A percentile compares a stretch with the other conserved stretches of the same genome.
Evolutionary conservation across 2,329 filamentous ascomycete genomes (phyloP).

Genomic region (Gnomoniopsis smithogilvyi): DNA sequence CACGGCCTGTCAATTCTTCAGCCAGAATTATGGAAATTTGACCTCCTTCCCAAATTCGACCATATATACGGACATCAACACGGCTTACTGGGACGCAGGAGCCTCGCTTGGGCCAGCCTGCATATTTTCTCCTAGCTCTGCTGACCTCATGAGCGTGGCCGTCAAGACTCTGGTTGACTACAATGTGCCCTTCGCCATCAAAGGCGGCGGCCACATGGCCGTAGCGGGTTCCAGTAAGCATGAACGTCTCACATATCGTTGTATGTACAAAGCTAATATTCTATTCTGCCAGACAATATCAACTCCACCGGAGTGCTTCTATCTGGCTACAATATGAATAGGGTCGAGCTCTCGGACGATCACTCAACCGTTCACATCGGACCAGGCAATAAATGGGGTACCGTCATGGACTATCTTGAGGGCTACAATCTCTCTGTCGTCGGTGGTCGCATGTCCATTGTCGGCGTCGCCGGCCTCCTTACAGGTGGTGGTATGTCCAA

Average conservation of each 20-base stretch:
- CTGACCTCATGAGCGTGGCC: background rate
- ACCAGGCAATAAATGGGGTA: slow-evolving; percentile 27
- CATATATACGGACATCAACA: background rate
- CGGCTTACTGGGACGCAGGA: background rate
- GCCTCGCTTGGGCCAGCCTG: background rate
- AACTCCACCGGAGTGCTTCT: slow-evolving; percentile 29
- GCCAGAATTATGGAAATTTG: background rate
- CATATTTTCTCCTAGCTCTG: background rate
- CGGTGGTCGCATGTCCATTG: slow-evolving; percentile 26
- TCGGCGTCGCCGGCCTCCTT: slow-evolving; percentile 28
- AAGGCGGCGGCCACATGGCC: slow-evolving; percentile 29
- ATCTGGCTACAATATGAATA: slow-evolving; percentile 31
- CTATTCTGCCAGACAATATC: slow-evolving; percentile 22
- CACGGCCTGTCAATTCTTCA: too few relatives aligned
- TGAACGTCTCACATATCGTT: background rate
- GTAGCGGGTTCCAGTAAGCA: slow-evolving; percentile 19
- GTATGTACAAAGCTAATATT: background rate
- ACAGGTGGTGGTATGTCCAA: slow-evolving; percentile 32
- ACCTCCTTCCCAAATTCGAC: background rate
- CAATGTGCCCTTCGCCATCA: slow-evolving; percentile 24
- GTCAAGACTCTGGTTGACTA: slow-evolving; percentile 21
- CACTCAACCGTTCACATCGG: slow-evolving; percentile 27
- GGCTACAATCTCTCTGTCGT: slow-evolving; percentile 23
- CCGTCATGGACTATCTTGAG: slow-evolving; percentile 26
- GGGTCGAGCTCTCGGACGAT: slow-evolving; percentile 27